Evolutionary conservation across 352 stramenopile genomes (phyloP), one percentile per base, ranked within the genome.

Genomic region (Phytophthora nicotianae): DNA sequence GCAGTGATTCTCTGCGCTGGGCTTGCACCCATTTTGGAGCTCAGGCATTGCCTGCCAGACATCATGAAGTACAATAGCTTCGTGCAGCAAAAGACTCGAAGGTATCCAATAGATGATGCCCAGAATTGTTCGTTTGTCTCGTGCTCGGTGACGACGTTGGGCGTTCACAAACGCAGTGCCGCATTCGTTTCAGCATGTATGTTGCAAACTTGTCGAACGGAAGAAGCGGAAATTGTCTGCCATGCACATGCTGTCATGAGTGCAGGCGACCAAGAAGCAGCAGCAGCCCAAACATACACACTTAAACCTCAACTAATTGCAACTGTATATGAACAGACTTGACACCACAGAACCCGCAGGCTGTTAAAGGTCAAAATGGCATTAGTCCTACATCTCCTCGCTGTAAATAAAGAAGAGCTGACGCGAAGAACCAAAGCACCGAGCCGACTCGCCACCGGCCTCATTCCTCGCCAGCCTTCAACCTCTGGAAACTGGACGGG

Each of bases 301-400:
- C 38, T 17, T 16, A 14, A 42, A 52, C 56, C 40, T 48, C 8
- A 37, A 51, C 35, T 20, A 42, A 57, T 54, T 45, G 41, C 55
- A 57, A 65, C 11, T 65, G 13, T 65, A 60, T 64, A 56, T 64
- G 49, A 65, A 55, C 19, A 59, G 42, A 65, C 26, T 65, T 41
- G 59, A 65, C 53, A 70, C 48, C 40, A 47, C 47, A 58, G 13
- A 62, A 49, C 21, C 35, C 45, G 26, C 19, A 24, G 46, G 17
- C 40, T 57, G 33, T 46, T 58, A 61, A 68, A 70, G 45, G 62
- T 66, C 57, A 71, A 66, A 66, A 71, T 71, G 62, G 62, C 62
- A 71, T 71, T 71, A 71, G 56, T 71, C 62, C 57, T 62, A 67
- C 62, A 67, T 62, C 57, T 65, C 56, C 55, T 70, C 57, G 21